Conservation (phyloP, 257 asterid species). For the Penstemon davidsonii region DNA sequence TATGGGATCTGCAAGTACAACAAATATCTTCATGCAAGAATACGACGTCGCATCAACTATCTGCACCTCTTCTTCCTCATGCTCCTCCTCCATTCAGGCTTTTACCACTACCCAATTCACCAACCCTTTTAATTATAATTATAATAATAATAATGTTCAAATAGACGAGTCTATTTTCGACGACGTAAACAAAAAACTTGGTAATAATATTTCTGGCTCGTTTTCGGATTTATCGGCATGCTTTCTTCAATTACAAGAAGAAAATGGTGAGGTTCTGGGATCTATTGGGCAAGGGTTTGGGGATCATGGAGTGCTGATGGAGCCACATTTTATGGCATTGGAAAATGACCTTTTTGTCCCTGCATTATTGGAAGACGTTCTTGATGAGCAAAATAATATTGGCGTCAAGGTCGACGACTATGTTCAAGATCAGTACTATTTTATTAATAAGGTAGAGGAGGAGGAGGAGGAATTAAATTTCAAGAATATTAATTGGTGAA, state of each 20-base stretch:
- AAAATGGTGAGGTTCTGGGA: background rate
- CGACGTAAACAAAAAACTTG: background rate
- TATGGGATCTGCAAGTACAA: too few relatives aligned
- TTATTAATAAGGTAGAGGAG: conserved; percentile 31
- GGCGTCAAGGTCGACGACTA: conserved; percentile 26
- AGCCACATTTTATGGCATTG: conserved; percentile 51
- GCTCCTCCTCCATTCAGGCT: conserved; percentile 45
- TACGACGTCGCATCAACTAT: conserved; percentile 41
- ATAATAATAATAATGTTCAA: background rate
- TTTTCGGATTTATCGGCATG: conserved; percentile 29
- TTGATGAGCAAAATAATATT: conserved; percentile 33
- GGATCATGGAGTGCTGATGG: conserved; percentile 48
- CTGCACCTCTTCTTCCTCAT: conserved; percentile 60
- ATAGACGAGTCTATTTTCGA: conserved; percentile 23
- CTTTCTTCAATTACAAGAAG: conserved; percentile 15
- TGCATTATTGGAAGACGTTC: conserved; percentile 42
- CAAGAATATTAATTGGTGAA: background rate
- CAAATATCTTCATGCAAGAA: conserved; percentile 55
- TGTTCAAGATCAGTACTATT: conserved; percentile 13
- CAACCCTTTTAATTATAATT: conserved; percentile 45
- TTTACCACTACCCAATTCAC: conserved; percentile 38
- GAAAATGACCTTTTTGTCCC: conserved; percentile 71
- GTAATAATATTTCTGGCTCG: conserved; percentile 17
- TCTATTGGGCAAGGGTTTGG: background rate
- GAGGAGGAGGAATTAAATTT: conserved; percentile 46